These are phyloP conservation scores for Suhomyces vadensis DNA, from an alignment of 805 yeast genomes.

Conservation along the genomic window DNA sequence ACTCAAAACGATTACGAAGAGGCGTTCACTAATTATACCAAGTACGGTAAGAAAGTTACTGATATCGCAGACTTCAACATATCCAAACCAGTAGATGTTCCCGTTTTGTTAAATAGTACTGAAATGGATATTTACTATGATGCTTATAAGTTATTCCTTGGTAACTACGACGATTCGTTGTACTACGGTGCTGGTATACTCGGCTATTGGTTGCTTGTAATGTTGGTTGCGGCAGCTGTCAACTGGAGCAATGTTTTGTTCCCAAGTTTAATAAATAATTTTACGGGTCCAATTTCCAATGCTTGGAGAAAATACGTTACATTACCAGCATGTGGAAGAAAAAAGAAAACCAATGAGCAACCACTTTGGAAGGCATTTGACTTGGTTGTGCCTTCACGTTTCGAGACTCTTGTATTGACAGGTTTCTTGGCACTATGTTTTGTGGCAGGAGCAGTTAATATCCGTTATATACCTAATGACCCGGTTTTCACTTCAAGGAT, in stretches of 20 bases:
- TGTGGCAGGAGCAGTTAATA: slow-evolving; percentile 9
- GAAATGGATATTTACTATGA: slow-evolving; percentile 11
- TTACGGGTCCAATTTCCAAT: slow-evolving; percentile 27
- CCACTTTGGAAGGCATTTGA: slow-evolving; percentile 18
- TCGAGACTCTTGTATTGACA: slow-evolving; percentile 32
- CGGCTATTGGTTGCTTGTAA: slow-evolving; percentile 22
- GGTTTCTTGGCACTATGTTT: slow-evolving; percentile 22
- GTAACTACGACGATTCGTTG: slow-evolving; percentile 24
- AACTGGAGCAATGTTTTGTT: slow-evolving; percentile 18
- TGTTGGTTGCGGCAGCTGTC: slow-evolving; percentile 9
- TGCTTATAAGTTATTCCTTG: slow-evolving; percentile 20
- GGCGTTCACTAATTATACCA: slow-evolving; percentile 16
- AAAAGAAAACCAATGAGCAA: slow-evolving; percentile 21
- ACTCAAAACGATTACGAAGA: slow-evolving; percentile 17
- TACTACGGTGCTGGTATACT: slow-evolving; percentile 27
- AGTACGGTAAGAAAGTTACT: slow-evolving; percentile 15
- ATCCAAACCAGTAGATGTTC: slow-evolving; percentile 18
- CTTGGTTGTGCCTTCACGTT: slow-evolving; percentile 36
- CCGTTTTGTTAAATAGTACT: slow-evolving; percentile 24
- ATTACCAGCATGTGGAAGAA: slow-evolving; percentile 23
- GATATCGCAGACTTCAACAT: slow-evolving; percentile 28
- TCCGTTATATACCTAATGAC: slow-evolving; percentile 15
- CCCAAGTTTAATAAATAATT: slow-evolving; percentile 33
- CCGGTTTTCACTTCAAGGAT: slow-evolving; percentile 14
- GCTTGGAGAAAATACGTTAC: slow-evolving; percentile 17